Evolutionary conservation across 1,284 basidiomycete genomes (phyloP).

Genomic region (Garcileccinum viscosum): DNA sequence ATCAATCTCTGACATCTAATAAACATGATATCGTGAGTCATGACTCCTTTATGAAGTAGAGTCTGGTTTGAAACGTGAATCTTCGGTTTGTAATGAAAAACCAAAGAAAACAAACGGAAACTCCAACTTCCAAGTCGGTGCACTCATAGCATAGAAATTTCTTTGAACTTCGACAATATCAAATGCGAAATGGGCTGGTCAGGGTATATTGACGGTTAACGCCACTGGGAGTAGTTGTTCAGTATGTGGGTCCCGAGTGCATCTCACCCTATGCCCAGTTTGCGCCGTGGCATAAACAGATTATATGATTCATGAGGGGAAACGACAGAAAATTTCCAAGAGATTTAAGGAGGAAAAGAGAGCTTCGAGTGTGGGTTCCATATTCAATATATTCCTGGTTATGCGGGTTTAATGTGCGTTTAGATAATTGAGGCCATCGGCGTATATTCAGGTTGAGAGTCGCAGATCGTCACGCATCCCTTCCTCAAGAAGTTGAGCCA

Average conservation of each 20-base stretch:
- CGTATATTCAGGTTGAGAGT: neutral
- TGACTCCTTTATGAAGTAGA: neutral
- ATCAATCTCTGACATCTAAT: neutral
- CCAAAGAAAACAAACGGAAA: neutral
- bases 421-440: neutral
- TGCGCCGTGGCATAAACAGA: neutral
- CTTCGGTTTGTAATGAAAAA: neutral
- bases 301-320: neutral
- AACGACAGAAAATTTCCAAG: neutral
- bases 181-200: neutral
- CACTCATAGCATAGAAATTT: neutral
- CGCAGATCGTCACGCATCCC: neutral
- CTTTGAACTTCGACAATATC: neutral
- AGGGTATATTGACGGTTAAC: neutral
- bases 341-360: neutral
- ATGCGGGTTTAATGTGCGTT: neutral
- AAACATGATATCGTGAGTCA: neutral
- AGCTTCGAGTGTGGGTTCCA: neutral
- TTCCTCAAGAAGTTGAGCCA: neutral
- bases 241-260: neutral
- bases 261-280: neutral
- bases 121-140: neutral
- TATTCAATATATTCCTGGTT: too few relatives aligned
- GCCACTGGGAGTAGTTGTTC: too few relatives aligned
- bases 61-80: neutral